Conservation (phyloP, 495 filamentous ascomycete species). For the Usnea hakonensis region DNA sequence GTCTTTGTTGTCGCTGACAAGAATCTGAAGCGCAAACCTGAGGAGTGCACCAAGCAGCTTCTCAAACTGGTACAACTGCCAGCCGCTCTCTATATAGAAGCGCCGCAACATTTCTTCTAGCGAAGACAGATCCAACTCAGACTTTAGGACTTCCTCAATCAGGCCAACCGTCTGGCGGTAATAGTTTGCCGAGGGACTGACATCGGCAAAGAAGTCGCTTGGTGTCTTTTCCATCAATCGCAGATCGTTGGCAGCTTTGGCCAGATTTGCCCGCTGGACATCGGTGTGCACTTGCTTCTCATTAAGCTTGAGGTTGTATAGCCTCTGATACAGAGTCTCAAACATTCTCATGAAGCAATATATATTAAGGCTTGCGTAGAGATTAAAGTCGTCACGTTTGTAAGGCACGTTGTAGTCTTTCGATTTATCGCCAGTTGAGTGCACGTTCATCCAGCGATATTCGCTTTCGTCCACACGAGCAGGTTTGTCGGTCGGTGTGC, state of each 20-base stretch:
- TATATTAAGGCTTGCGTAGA: conserved; percentile 84
- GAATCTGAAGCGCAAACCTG: conserved; percentile 65
- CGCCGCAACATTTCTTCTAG: conserved; percentile 86
- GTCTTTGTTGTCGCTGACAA: conserved; percentile 77
- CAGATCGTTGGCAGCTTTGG: conserved; percentile 74
- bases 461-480: conserved; percentile 35
- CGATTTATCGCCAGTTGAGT: conserved; percentile 42
- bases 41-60: conserved; percentile 71
- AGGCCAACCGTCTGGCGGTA: conserved; percentile 62
- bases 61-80: conserved; percentile 82
- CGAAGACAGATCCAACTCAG: conserved; percentile 67
- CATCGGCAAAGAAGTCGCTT: conserved; percentile 72
- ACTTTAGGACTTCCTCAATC: conserved; percentile 60
- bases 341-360: conserved; percentile 92
- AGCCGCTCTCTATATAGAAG: conserved; percentile 81
- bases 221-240: conserved; percentile 69
- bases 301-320: conserved; percentile 71
- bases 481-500: conserved; percentile 32
- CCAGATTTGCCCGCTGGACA: conserved; percentile 56
- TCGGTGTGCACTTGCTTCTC: conserved; percentile 64
- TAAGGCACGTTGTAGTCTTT: conserved; percentile 73
- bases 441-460: conserved; percentile 55
- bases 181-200: conserved; percentile 52
- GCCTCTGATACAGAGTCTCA: conserved; percentile 74
- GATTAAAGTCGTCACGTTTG: conserved; percentile 66